These are phyloP conservation scores for Arthroderma sp. DNA, from an alignment of 2,329 filamentous ascomycete species.

Conservation along the genomic window DNA sequence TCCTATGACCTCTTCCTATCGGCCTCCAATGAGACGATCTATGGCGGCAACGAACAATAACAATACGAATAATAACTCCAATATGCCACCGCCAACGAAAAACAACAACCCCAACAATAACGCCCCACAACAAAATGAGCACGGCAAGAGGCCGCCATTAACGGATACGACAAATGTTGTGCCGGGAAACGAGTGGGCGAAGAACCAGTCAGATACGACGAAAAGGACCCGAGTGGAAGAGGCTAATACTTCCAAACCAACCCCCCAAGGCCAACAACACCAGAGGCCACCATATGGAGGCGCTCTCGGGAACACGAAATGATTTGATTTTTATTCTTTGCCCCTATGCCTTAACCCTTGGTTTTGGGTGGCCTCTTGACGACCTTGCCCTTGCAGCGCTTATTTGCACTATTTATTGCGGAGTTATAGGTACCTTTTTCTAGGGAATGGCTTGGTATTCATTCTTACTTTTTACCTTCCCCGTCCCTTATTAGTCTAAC, in stretches of 20 bases:
- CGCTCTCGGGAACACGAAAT: not conserved
- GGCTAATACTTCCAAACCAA: constrained; percentile 13
- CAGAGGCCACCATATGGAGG: not conserved
- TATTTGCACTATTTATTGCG: not conserved
- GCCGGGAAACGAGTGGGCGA: not conserved
- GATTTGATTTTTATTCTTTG: not conserved
- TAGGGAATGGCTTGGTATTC: not conserved
- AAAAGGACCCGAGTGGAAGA: constrained; percentile 12
- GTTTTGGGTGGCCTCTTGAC: not conserved
- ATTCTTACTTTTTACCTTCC: not conserved
- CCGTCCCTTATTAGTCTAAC: not conserved
- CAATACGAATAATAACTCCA: constrained; percentile 10
- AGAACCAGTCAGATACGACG: not conserved
- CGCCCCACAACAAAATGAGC: constrained; percentile 14
- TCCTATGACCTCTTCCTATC: constrained; percentile 31
- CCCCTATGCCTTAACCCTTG: not conserved
- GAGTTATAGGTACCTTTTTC: not conserved
- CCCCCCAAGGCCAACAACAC: constrained; percentile 2
- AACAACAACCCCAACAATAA: not conserved
- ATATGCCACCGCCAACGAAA: constrained; percentile 13
- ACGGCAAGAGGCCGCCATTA: constrained; percentile 34
- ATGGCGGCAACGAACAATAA: constrained; percentile 20
- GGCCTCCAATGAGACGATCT: constrained; percentile 35
- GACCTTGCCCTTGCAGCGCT: not conserved
- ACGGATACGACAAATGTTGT: constrained; percentile 35